phyloP scores from a whole-genome alignment of 2,329 filamentous ascomycete genomes.

The Fusarium dlaminii region DNA sequence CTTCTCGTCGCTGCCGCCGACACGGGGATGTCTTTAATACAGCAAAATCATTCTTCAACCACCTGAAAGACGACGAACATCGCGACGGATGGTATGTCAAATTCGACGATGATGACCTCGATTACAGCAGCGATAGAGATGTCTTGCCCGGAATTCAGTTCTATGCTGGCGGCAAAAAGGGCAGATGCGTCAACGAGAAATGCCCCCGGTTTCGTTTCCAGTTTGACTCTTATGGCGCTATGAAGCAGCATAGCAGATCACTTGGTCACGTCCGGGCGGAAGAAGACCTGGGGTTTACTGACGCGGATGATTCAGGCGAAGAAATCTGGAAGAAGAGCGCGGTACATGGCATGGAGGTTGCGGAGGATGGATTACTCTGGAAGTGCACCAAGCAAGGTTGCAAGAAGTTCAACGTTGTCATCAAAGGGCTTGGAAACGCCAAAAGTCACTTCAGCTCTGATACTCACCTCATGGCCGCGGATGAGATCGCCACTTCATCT shows the following conservation, averaged over 20 bases:
- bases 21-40: constrained; percentile 18
- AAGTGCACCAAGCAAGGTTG: constrained; percentile 23
- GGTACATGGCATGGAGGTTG: constrained; percentile 11
- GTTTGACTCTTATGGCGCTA: not conserved
- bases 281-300: not conserved
- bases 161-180: not conserved
- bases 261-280: not conserved
- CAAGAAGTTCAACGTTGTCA: not conserved
- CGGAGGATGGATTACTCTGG: not conserved
- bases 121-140: not conserved
- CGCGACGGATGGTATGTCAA: not conserved
- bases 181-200: constrained; percentile 10
- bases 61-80: constrained; percentile 16
- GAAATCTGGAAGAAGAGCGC: constrained; percentile 12
- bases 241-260: constrained; percentile 16
- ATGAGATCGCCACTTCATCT: not conserved
- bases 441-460: constrained; percentile 1
- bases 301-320: not conserved
- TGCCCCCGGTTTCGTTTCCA: constrained; percentile 7
- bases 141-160: constrained; percentile 7
- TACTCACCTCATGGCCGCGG: not conserved
- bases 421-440: not conserved
- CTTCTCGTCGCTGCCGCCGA: not conserved
- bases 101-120: not conserved
- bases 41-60: constrained; percentile 7